Evolutionary conservation across 2,329 filamentous ascomycete genomes (phyloP).

Genomic region (Graphilbum fragrans): DNA sequence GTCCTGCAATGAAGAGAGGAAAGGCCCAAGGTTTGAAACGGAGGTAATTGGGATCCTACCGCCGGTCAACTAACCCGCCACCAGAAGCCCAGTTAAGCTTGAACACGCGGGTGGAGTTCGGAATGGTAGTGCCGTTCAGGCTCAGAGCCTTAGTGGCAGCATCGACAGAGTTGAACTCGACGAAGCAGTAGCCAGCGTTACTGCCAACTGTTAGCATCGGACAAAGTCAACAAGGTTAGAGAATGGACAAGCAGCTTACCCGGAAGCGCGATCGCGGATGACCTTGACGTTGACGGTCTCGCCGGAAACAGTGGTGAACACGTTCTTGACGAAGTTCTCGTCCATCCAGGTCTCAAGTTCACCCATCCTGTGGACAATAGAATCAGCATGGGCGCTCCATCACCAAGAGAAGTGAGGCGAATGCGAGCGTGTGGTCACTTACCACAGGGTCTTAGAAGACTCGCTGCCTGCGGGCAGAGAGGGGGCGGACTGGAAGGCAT

Average conservation of each 20-base stretch:
- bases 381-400: slow-evolving; percentile 6
- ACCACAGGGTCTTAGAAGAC: slow-evolving; percentile 47
- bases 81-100: slow-evolving; percentile 99
- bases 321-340: slow-evolving; percentile 92
- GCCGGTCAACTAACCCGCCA: slow-evolving; percentile 86
- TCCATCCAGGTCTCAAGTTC: slow-evolving; percentile 99
- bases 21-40: too few species aligned
- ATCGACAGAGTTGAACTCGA: slow-evolving; percentile 75
- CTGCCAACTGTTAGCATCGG: slow-evolving; percentile 28
- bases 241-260: slow-evolving; percentile 39
- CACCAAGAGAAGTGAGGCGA: not conserved
- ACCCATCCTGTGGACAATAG: slow-evolving; percentile 66
- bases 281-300: slow-evolving; percentile 98
- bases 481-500: slow-evolving; percentile 10
- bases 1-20: too few species aligned
- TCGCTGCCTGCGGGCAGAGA: slow-evolving; percentile 22
- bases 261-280: slow-evolving; percentile 97
- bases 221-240: not conserved
- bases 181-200: slow-evolving; percentile 97
- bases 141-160: slow-evolving; percentile 84
- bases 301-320: slow-evolving; percentile 79
- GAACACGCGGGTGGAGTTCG: slow-evolving; percentile 89
- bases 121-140: slow-evolving; percentile 79
- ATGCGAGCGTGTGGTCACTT: slow-evolving; percentile 11
- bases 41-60: slow-evolving; percentile 36